Evolutionary conservation across 106 monocot genomes (phyloP).

Genomic region (Dendrobium catenatum): DNA sequence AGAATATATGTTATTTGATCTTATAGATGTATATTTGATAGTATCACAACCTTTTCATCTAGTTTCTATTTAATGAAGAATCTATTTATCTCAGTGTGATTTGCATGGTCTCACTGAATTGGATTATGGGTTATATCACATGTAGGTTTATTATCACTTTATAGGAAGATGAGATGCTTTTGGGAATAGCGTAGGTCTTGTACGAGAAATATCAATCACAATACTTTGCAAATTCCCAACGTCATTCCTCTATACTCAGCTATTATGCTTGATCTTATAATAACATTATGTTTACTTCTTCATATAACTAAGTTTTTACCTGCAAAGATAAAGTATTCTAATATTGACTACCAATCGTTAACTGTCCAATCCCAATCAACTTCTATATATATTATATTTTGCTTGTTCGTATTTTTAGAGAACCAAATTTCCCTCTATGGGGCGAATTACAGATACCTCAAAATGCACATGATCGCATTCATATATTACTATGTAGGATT

Average conservation of each 20-base stretch:
- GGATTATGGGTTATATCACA: neutral
- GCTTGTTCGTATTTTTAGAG: too few species aligned
- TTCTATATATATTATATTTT: too few species aligned
- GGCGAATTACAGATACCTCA: too few species aligned
- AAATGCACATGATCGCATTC: too few species aligned
- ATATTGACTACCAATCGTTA: too few species aligned
- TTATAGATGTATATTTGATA: neutral
- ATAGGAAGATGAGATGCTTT: neutral
- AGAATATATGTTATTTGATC: neutral
- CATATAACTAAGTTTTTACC: neutral
- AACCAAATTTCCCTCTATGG: too few species aligned
- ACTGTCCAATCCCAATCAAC: too few species aligned
- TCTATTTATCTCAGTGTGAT: neutral
- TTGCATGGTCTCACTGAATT: too few species aligned
- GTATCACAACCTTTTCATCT: neutral
- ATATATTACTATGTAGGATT: too few species aligned
- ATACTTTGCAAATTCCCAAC: neutral
- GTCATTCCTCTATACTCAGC: neutral
- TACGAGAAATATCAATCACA: neutral
- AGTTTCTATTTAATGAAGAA: too few species aligned
- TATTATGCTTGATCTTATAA: neutral
- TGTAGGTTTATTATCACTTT: neutral
- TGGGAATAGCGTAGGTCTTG: neutral
- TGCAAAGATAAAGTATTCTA: too few species aligned
- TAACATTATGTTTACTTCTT: neutral